Conservation (phyloP, 2,329 filamentous ascomycete genomes). For the Hymenoscyphus occultus region DNA sequence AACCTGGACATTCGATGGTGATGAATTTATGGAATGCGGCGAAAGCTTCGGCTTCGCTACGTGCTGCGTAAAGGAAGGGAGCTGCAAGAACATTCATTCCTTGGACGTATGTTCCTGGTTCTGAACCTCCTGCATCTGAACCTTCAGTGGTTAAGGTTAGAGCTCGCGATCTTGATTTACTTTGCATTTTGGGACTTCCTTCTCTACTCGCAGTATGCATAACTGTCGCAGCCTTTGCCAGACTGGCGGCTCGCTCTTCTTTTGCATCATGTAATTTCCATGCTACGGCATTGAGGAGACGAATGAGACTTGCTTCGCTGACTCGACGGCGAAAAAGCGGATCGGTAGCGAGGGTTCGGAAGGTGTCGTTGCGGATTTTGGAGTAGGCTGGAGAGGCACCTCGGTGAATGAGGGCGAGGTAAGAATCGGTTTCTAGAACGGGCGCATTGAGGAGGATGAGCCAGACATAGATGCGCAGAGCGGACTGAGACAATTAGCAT, state of each 20-base stretch:
- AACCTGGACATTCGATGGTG: constrained; percentile 84
- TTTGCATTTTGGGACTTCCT: constrained; percentile 33
- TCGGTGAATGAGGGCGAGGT: constrained; percentile 86
- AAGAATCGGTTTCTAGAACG: constrained; percentile 79
- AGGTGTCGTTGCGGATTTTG: constrained; percentile 98
- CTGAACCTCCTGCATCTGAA: constrained; percentile 57
- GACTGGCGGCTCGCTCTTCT: constrained; percentile 37
- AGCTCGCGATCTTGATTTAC: constrained; percentile 49
- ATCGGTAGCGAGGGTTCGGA: constrained; percentile 92
- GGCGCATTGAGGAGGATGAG: constrained; percentile 87
- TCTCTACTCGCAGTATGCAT: constrained; percentile 28
- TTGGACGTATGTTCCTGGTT: constrained; percentile 89
- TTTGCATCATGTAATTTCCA: constrained; percentile 87
- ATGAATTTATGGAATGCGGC: constrained; percentile 85
- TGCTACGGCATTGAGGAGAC: constrained; percentile 89
- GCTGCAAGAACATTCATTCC: constrained; percentile 98
- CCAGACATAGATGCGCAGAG: constrained; percentile 93
- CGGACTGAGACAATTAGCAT: constrained; percentile 58
- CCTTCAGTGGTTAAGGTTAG: constrained; percentile 61
- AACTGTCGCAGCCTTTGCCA: constrained; percentile 21
- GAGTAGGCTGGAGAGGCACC: constrained; percentile 92
- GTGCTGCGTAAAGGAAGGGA: constrained; percentile 90
- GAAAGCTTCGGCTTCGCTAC: constrained; percentile 93
- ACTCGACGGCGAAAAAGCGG: constrained; percentile 95
- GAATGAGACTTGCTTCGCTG: constrained; percentile 90